Percentiles rank a stretch among this genome's conserved stretches.
Evolutionary conservation across 257 asterid species (phyloP).

Genomic region (Solanum sejunctum): DNA sequence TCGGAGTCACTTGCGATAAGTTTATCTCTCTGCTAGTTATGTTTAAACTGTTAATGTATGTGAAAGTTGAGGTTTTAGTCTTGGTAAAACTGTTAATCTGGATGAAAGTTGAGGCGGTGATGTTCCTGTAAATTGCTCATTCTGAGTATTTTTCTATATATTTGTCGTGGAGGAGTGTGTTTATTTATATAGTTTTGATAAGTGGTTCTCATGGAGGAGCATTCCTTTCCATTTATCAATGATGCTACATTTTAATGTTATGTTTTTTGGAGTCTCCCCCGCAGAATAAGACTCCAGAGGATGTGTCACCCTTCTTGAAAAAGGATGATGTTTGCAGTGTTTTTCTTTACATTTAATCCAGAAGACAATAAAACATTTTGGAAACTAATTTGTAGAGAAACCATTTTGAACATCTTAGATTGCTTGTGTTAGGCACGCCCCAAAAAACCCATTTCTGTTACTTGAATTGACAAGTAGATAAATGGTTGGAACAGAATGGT

Average conservation of each 20-base stretch:
- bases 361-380: background rate
- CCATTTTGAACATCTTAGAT: background rate
- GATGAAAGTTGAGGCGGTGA: background rate
- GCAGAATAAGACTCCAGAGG: background rate
- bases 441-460: background rate
- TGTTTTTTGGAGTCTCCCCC: background rate
- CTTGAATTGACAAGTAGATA: conserved; percentile 4
- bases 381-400: background rate
- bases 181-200: background rate
- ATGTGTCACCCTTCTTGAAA: background rate
- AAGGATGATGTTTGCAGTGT: background rate
- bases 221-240: background rate
- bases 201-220: background rate
- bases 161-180: background rate
- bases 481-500: conserved; percentile 20
- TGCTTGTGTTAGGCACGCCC: background rate
- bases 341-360: background rate
- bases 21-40: background rate
- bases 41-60: background rate
- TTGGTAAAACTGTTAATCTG: background rate
- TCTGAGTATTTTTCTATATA: background rate
- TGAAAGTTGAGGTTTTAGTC: background rate
- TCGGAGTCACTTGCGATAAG: background rate
- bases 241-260: background rate
- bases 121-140: background rate